Evolutionary conservation across 441 rosid species (phyloP).

Genomic region (Biscutella laevigata): DNA sequence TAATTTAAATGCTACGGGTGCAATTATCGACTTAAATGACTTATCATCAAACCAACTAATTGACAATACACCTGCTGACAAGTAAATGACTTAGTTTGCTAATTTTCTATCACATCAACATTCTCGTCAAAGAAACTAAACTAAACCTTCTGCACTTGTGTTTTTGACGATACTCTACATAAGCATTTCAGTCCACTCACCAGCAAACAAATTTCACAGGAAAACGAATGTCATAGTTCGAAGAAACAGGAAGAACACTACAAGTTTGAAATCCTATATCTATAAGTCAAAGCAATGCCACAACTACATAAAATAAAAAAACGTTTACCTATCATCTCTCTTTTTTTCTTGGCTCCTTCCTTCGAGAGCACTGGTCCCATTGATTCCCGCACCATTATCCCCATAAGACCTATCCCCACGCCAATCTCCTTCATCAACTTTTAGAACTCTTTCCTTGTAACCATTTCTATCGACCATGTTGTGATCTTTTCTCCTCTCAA

Average conservation of each 20-base stretch:
- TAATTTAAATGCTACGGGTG: background rate
- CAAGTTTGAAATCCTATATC: background rate
- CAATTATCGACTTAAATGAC: background rate
- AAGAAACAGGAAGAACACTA: background rate
- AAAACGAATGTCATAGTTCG: background rate
- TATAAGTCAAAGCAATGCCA: background rate
- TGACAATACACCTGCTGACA: background rate
- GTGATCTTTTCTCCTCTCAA: constrained; percentile 36
- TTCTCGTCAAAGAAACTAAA: background rate
- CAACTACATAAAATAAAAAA: background rate
- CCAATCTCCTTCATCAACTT: constrained; percentile 31
- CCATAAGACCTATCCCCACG: constrained; percentile 29
- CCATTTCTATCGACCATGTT: constrained; percentile 35
- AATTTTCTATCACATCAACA: too few relatives aligned
- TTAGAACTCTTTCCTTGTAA: constrained; percentile 29
- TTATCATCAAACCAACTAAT: background rate
- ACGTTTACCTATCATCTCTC: constrained; percentile 41
- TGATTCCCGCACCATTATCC: constrained; percentile 35
- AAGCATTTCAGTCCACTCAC: background rate
- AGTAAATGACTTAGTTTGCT: too few relatives aligned
- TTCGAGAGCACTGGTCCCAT: constrained; percentile 26
- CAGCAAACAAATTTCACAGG: background rate
- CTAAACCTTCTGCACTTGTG: background rate
- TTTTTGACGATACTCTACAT: background rate
- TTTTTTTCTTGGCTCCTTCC: constrained; percentile 32